Evolutionary conservation across 768 basidiomycete genomes (phyloP).

Genomic region (Suillus hirtellus): DNA sequence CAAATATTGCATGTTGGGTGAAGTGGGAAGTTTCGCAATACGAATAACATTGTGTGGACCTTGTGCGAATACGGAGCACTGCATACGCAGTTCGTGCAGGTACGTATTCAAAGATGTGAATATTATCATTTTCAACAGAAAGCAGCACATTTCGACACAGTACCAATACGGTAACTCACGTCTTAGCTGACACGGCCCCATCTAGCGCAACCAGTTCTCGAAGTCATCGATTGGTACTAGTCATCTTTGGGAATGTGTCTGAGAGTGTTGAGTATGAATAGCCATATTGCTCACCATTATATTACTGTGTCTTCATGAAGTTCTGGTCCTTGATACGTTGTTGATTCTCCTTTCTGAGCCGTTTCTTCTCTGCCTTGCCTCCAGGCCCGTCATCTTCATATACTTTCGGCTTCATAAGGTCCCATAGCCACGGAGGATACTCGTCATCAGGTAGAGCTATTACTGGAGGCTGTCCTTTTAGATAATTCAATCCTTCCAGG

Average conservation of each 20-base stretch:
- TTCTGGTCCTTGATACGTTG: slow-evolving; percentile 79
- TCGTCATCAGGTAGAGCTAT: slow-evolving; percentile 77
- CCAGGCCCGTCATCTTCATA: slow-evolving; percentile 74
- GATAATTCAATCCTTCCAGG: slow-evolving; percentile 77
- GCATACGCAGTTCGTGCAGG: too few relatives aligned
- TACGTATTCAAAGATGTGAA: too few relatives aligned
- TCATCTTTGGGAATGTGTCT: not conserved
- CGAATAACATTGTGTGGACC: too few relatives aligned
- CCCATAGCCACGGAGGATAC: slow-evolving; percentile 93
- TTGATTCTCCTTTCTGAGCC: slow-evolving; percentile 60
- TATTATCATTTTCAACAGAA: too few relatives aligned
- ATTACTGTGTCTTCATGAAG: slow-evolving; percentile 80
- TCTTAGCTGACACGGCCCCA: too few relatives aligned
- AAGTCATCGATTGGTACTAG: not conserved
- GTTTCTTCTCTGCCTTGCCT: slow-evolving; percentile 58
- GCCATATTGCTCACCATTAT: not conserved
- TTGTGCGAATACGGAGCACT: too few relatives aligned
- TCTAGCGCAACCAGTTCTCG: too few relatives aligned
- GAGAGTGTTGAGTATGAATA: not conserved
- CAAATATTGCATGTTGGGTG: too few relatives aligned
- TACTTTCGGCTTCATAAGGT: slow-evolving; percentile 58
- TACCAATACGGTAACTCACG: too few relatives aligned
- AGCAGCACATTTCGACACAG: too few relatives aligned
- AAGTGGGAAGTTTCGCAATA: too few relatives aligned
- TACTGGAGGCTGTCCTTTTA: slow-evolving; percentile 80